Conservation (phyloP, 768 basidiomycete genomes). For the Aureoboletus auriporus region DNA sequence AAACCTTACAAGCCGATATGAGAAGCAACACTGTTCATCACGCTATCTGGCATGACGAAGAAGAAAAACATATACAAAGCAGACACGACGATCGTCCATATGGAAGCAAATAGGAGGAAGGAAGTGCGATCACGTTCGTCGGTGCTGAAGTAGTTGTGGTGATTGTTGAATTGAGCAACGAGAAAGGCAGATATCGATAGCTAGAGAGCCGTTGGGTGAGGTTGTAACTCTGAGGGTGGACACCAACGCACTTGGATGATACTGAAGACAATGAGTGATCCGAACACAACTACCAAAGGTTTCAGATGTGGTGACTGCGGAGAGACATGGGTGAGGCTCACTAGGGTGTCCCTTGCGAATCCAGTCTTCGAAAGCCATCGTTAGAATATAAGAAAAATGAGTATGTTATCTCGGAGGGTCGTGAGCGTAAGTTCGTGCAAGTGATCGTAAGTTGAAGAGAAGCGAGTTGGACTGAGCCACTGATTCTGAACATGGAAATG, state of each 20-base stretch:
- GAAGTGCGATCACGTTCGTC: constrained; percentile 59
- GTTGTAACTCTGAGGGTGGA: background rate
- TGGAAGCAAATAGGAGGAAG: constrained; percentile 66
- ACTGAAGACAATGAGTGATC: constrained; percentile 49
- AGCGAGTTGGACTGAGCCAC: constrained; percentile 6
- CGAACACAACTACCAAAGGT: constrained; percentile 47
- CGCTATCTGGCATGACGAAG: constrained; percentile 41
- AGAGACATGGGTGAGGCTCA: constrained; percentile 26
- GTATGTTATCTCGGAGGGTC: constrained; percentile 19
- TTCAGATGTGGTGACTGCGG: background rate
- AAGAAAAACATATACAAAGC: constrained; percentile 53
- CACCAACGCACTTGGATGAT: constrained; percentile 54
- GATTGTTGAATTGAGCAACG: constrained; percentile 52
- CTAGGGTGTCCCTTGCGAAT: constrained; percentile 55
- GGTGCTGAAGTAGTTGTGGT: constrained; percentile 46
- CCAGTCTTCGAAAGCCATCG: constrained; percentile 37
- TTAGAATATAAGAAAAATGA: constrained; percentile 4
- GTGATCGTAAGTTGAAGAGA: constrained; percentile 16
- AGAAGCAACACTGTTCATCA: constrained; percentile 57
- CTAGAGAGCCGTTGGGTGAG: constrained; percentile 29
- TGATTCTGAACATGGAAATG: constrained; percentile 17
- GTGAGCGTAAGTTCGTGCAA: constrained; percentile 30
- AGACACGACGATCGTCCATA: constrained; percentile 64
- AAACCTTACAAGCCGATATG: constrained; percentile 59
- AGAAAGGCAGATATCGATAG: constrained; percentile 73